Conservation (phyloP, 2,329 filamentous ascomycete genomes). For the Ophiosphaerella korrae region DNA sequence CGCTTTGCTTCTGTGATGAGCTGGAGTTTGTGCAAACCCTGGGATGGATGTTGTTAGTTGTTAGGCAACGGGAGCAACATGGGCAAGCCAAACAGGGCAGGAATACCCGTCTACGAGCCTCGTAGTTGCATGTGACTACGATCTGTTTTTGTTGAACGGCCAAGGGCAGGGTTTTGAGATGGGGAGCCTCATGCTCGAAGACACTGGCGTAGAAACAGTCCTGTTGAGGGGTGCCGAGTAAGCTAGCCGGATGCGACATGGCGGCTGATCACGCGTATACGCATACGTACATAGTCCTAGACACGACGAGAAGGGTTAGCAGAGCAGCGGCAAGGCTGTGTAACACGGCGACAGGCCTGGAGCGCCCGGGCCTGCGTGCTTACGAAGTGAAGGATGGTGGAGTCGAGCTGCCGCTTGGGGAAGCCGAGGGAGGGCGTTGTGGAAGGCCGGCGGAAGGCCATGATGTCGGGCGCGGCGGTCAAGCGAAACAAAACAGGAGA, state of each 20-base stretch:
- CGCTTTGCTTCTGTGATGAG: constrained; percentile 80
- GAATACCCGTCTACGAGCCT: constrained; percentile 69
- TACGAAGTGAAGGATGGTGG: constrained; percentile 84
- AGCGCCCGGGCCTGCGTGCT: constrained; percentile 30
- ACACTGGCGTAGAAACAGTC: constrained; percentile 96
- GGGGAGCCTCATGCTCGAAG: constrained; percentile 79
- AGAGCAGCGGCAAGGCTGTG: constrained; percentile 23
- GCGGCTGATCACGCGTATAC: background rate
- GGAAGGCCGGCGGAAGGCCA: background rate
- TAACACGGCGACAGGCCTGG: constrained; percentile 12
- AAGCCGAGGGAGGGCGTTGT: background rate
- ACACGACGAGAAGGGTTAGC: background rate
- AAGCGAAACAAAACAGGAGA: background rate
- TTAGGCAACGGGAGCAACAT: constrained; percentile 25
- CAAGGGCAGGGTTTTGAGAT: constrained; percentile 73
- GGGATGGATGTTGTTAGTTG: constrained; percentile 15
- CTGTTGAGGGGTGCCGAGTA: constrained; percentile 43
- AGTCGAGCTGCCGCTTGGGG: constrained; percentile 42
- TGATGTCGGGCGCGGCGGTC: too few relatives aligned
- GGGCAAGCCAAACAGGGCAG: background rate
- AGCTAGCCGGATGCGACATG: constrained; percentile 15
- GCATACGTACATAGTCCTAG: constrained; percentile 43
- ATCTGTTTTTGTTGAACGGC: constrained; percentile 94
- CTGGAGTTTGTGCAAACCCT: constrained; percentile 78
- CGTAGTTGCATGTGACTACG: constrained; percentile 73